Percentiles rank a stretch among this genome's conserved stretches.
These are phyloP conservation scores for Phlebopus sp. DNA, from an alignment of 1,284 basidiomycete genomes.

Conservation along the genomic window DNA sequence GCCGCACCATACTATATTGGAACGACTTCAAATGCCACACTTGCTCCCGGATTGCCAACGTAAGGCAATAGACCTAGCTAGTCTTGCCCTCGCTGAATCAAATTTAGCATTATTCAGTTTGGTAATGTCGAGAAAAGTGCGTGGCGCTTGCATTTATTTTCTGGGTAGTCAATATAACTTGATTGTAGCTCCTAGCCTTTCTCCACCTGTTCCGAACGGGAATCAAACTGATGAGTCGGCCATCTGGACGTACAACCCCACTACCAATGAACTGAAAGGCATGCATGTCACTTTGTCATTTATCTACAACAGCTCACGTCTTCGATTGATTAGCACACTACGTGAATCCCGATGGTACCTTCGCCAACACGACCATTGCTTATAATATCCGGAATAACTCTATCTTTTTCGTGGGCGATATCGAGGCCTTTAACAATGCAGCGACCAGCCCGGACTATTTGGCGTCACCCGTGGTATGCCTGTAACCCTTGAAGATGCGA, in stretches of 20 bases:
- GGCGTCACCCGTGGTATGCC: slow-evolving; percentile 6
- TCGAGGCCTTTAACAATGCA: slow-evolving; percentile 34
- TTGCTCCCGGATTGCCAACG: slow-evolving; percentile 28
- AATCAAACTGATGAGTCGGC: slow-evolving; percentile 32
- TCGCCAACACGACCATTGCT: slow-evolving; percentile 32
- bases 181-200: slow-evolving; percentile 3
- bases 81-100: background rate
- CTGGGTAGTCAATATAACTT: background rate
- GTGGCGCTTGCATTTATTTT: slow-evolving; percentile 8
- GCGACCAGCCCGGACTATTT: background rate
- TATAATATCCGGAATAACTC: slow-evolving; percentile 35
- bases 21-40: slow-evolving; percentile 20
- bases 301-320: background rate
- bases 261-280: slow-evolving; percentile 38
- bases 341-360: slow-evolving; percentile 38
- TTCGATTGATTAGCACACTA: slow-evolving; percentile 33
- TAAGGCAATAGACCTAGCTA: slow-evolving; percentile 5
- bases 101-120: slow-evolving; percentile 29
- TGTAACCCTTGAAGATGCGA: background rate
- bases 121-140: slow-evolving; percentile 36
- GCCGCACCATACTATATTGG: slow-evolving; percentile 38
- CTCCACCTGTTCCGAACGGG: slow-evolving; percentile 4
- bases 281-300: slow-evolving; percentile 4
- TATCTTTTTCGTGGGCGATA: slow-evolving; percentile 39
- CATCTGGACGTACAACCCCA: slow-evolving; percentile 38